These are phyloP conservation scores for Davidsoniella neocaledoniae DNA, from an alignment of 2,329 filamentous ascomycete genomes.

Conservation along the genomic window DNA sequence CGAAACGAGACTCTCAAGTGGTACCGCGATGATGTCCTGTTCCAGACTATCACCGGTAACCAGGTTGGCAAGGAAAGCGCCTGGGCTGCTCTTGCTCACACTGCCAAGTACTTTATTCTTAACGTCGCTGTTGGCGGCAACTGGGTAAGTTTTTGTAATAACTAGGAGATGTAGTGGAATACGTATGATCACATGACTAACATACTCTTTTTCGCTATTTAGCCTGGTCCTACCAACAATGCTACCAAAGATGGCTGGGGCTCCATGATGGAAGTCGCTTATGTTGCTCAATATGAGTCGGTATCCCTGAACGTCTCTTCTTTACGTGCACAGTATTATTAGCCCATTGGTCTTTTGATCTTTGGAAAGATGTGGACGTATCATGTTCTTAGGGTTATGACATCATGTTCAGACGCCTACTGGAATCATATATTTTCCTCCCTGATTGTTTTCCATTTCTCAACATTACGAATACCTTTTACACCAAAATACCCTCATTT, in stretches of 20 bases:
- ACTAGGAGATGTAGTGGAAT: not conserved
- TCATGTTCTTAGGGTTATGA: too few species aligned
- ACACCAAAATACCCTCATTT: slow-evolving; percentile 7
- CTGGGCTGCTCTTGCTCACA: slow-evolving; percentile 35
- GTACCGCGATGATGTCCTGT: slow-evolving; percentile 29
- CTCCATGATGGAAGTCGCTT: slow-evolving; percentile 16
- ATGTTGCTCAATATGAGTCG: slow-evolving; percentile 15
- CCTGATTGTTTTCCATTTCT: not conserved
- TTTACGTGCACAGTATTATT: too few species aligned
- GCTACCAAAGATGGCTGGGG: slow-evolving; percentile 26
- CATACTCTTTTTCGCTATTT: not conserved
- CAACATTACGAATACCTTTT: not conserved
- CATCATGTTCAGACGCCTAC: too few species aligned
- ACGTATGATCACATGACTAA: slow-evolving; percentile 8
- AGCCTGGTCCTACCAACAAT: slow-evolving; percentile 33
- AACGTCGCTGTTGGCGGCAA: slow-evolving; percentile 39
- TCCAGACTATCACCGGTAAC: slow-evolving; percentile 26
- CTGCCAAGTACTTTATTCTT: slow-evolving; percentile 33
- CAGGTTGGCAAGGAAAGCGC: slow-evolving; percentile 27
- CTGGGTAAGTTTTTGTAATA: slow-evolving; percentile 25
- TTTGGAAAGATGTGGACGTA: too few species aligned
- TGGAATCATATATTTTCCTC: not conserved
- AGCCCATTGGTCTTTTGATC: too few species aligned
- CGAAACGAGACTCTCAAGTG: slow-evolving; percentile 33
- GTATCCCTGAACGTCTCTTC: too few species aligned